Evolutionary conservation across 129 eudicot genomes (phyloP), one percentile per base, ranked within the genome.

Genomic region (Pittosporum tobira): DNA sequence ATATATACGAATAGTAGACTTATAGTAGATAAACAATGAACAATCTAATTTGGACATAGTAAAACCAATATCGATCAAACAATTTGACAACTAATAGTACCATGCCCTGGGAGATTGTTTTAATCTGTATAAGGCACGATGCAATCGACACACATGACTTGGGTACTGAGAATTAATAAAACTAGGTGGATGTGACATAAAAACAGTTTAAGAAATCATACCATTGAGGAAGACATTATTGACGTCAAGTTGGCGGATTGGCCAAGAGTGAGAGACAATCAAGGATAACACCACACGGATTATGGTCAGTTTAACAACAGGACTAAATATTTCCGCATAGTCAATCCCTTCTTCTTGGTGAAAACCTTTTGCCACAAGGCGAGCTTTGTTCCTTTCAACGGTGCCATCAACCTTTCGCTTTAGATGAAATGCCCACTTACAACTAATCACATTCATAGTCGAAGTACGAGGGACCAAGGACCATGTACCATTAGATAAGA

Each of bases 331-430:
- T 1, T 66, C 56, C 19, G 6, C 15, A 29, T 40, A 66, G 10
- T 66, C 71, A 8, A 42, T 21, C 9, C 71, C 63, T 3, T 16
- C 9, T 23, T 66, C 30, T 65, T 65, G 62, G 0, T 14, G 24
- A 28, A 37, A 65, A 0, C 62, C 62, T 18, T 65, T 52, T 0
- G 44, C 70, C 0, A 65, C 45, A 0, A 43, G 21, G 0, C 29
- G 46, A 0, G 68, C 68, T 18, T 63, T 63, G 19, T 64, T 23
- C 22, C 55, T 22, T 0, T 49, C 51, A 20, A 50, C 21, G 16
- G 59, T 36, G 5, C 59, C 23, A 14, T 50, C 34, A 2, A 36
- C 44, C 0, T 50, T 30, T 1, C 26, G 37, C 6, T 63, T 63
- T 2, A 62, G 16, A 3, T 19, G 55, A 19, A 15, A 46, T 0